Evolutionary conservation across 139 green algal species (phyloP), one percentile per base, ranked within the genome.

Genomic region (Yamagishiella unicocca): DNA sequence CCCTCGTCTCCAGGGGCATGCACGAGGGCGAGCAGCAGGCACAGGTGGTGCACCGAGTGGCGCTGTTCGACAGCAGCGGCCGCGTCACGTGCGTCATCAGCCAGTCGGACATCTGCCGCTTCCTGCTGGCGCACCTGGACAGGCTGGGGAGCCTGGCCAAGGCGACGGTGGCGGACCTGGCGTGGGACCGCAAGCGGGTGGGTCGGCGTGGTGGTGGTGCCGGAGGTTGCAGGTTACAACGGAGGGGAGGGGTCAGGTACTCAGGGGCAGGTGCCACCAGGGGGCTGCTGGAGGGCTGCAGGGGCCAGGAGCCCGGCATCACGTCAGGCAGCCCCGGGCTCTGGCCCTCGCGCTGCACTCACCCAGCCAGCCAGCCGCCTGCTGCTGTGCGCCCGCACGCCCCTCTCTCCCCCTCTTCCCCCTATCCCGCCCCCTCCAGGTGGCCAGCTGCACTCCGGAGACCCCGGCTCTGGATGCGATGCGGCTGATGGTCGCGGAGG

Each of bases 391-490:
- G n/a, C 46, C 31, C 19, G 75, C 21, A 27, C 14, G 0, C n/a
- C 6, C 50, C 79, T 61, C 7, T 4, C 6, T 46, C 37, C 35
- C 67, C 35, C 67, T 31, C 35, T 75, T 7, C 8, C n/a, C 17
- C 22, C 71, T 7, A 12, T 6, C 43, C 29, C 46, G 2, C n/a
- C 54, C 33, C 21, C 8, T 6, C 35, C 88, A 90, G 79, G 92
- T 94, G 54, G 77, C 90, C 46, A 43, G 54, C 9, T 71, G 89
- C 27, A 81, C 85, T 10, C 92, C 94, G 22, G 93, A 95, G 38
- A 91, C 90, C 2, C 87, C 89, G 9, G 94, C 94, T 0, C 90
- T 96, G 38, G 93, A 96, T 58, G 94, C 94, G 45, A 93, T 96
- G 92, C 66, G 88, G 46, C 80, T 93, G 7, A 94, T 94, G 91